phyloP scores from a whole-genome alignment of 2,329 filamentous ascomycete species.

The Claviceps cyperi region DNA sequence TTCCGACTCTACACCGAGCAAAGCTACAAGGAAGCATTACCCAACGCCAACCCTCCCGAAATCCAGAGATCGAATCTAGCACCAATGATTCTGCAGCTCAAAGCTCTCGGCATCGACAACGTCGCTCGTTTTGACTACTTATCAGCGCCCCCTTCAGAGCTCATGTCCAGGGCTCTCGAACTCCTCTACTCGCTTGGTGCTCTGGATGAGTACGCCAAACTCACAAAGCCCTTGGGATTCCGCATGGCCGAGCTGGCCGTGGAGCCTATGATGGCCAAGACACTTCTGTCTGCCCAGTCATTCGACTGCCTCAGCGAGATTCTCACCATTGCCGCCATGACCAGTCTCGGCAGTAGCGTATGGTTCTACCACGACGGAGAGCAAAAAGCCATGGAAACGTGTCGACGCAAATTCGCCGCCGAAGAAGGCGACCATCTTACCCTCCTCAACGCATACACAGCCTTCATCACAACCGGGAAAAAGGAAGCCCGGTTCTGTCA shows the following conservation, averaged over 20 bases:
- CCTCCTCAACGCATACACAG: slow-evolving; percentile 82
- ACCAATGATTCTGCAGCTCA: slow-evolving; percentile 76
- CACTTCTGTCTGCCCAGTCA: slow-evolving; percentile 56
- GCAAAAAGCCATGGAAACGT: slow-evolving; percentile 59
- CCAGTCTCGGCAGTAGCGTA: slow-evolving; percentile 65
- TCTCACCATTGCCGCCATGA: slow-evolving; percentile 87
- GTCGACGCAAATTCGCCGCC: slow-evolving; percentile 69
- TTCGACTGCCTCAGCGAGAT: slow-evolving; percentile 78
- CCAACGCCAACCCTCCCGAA: slow-evolving; percentile 68
- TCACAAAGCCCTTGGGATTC: slow-evolving; percentile 75
- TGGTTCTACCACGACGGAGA: slow-evolving; percentile 73
- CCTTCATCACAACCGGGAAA: slow-evolving; percentile 69
- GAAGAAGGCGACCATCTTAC: slow-evolving; percentile 92
- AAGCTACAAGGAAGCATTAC: slow-evolving; percentile 43
- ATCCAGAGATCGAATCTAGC: slow-evolving; percentile 87
- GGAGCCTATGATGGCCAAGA: slow-evolving; percentile 92
- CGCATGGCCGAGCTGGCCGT: slow-evolving; percentile 89
- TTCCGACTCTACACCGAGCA: slow-evolving; percentile 82
- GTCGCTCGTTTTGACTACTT: slow-evolving; percentile 82
- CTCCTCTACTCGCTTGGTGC: slow-evolving; percentile 76
- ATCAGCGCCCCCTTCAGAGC: slow-evolving; percentile 69
- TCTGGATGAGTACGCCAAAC: slow-evolving; percentile 75
- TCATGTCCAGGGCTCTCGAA: slow-evolving; percentile 76
- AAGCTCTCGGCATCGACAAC: slow-evolving; percentile 91
- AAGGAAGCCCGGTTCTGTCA: slow-evolving; percentile 80